Evolutionary conservation across 495 filamentous ascomycete genomes (phyloP).

Genomic region (Echria macrotheca): DNA sequence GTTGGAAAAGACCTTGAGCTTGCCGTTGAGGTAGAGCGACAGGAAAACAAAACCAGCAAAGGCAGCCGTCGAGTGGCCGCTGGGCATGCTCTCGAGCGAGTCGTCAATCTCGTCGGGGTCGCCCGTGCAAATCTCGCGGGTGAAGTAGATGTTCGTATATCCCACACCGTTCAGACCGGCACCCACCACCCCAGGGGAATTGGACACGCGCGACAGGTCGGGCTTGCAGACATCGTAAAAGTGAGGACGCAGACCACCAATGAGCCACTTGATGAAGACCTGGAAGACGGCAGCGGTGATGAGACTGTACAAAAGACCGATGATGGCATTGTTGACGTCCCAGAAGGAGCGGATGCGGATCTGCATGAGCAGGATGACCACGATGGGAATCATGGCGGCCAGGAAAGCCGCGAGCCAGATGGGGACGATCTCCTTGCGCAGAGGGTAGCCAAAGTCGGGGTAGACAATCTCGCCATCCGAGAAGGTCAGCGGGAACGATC

Average conservation of each 20-base stretch:
- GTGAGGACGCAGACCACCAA: conserved; percentile 51
- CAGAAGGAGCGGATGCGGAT: conserved; percentile 60
- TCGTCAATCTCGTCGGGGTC: conserved; percentile 40
- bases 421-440: conserved; percentile 57
- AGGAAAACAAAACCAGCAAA: conserved; percentile 55
- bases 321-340: conserved; percentile 59
- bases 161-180: conserved; percentile 35
- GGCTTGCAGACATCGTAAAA: conserved; percentile 55
- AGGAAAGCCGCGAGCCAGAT: conserved; percentile 55
- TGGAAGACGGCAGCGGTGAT: conserved; percentile 54
- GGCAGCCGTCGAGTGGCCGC: conserved; percentile 53
- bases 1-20: conserved; percentile 56
- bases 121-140: conserved; percentile 42
- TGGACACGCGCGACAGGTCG: conserved; percentile 32
- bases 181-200: conserved; percentile 22
- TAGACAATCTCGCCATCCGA: conserved; percentile 54
- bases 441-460: conserved; percentile 56
- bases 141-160: conserved; percentile 44
- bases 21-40: conserved; percentile 60
- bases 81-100: conserved; percentile 55
- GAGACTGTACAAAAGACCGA: conserved; percentile 56
- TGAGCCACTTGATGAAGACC: conserved; percentile 52
- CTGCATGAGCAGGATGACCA: conserved; percentile 52
- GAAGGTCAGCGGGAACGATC: conserved; percentile 55
- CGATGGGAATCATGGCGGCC: conserved; percentile 49